These are phyloP conservation scores for Botryotinia narcissicola DNA, from an alignment of 2,329 filamentous ascomycete species.

Conservation along the genomic window DNA sequence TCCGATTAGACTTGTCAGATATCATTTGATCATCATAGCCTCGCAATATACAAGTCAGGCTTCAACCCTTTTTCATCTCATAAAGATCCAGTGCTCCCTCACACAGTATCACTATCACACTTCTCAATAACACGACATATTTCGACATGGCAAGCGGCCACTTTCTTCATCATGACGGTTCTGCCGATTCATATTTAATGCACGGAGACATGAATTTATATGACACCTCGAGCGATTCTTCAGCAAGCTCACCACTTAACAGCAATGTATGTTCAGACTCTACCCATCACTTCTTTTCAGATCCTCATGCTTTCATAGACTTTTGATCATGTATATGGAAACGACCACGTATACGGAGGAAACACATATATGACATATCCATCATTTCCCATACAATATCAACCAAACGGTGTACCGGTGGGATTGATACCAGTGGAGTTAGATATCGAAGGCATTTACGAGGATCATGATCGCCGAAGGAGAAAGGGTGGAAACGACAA, in stretches of 20 bases:
- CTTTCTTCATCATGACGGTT: slow-evolving; percentile 25
- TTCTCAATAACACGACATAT: neutral
- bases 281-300: neutral
- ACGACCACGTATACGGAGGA: slow-evolving; percentile 33
- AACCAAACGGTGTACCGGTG: slow-evolving; percentile 30
- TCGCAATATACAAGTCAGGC: neutral
- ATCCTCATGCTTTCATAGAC: slow-evolving; percentile 22
- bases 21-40: slow-evolving; percentile 4
- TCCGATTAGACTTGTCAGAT: neutral
- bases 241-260: slow-evolving; percentile 37
- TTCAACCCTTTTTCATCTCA: neutral
- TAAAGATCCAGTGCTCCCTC: neutral
- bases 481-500: slow-evolving; percentile 36
- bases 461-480: slow-evolving; percentile 38
- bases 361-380: slow-evolving; percentile 34
- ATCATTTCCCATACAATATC: slow-evolving; percentile 35
- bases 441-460: slow-evolving; percentile 39
- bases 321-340: slow-evolving; percentile 24
- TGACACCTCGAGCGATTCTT: slow-evolving; percentile 38
- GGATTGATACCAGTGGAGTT: slow-evolving; percentile 38
- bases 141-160: slow-evolving; percentile 32
- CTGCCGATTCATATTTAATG: slow-evolving; percentile 29
- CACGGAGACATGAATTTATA: slow-evolving; percentile 34
- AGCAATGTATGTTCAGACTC: slow-evolving; percentile 30
- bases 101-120: neutral